phyloP scores from a whole-genome alignment of 2,329 filamentous ascomycete species.

The Alternaria dauci region DNA sequence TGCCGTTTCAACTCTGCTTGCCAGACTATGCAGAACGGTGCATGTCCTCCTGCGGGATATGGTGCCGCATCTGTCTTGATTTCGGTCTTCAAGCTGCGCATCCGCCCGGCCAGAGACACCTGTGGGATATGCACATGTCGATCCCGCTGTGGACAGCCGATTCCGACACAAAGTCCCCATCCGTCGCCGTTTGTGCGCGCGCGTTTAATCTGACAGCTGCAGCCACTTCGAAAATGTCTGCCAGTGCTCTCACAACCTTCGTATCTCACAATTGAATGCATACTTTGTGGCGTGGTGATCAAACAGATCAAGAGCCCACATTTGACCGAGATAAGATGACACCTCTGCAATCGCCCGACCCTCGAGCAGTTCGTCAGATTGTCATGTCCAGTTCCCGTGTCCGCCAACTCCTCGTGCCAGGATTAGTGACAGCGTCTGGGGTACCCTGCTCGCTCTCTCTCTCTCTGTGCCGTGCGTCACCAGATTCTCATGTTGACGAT shows the following conservation, averaged over 20 bases:
- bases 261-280: neutral
- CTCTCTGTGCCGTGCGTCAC: conserved; percentile 11
- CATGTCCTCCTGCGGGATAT: conserved; percentile 2
- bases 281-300: neutral
- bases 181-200: conserved; percentile 1
- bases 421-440: conserved; percentile 18
- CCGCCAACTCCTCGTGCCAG: conserved; percentile 14
- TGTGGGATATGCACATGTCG: conserved; percentile 9
- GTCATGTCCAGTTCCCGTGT: conserved; percentile 12
- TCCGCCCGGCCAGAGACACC: conserved; percentile 3
- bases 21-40: neutral
- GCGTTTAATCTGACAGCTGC: conserved; percentile 11
- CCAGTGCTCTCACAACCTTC: neutral
- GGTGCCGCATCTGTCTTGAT: neutral
- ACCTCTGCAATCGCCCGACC: conserved; percentile 17
- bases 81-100: conserved; percentile 4
- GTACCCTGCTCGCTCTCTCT: conserved; percentile 17
- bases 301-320: conserved; percentile 2
- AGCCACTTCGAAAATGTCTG: conserved; percentile 1
- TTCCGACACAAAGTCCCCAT: conserved; percentile 5
- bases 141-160: conserved; percentile 9
- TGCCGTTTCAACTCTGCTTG: conserved; percentile 7
- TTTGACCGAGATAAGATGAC: conserved; percentile 18
- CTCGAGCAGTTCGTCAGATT: conserved; percentile 21
- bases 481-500: neutral